Base-by-base conservation (phyloP, 2,329 filamentous ascomycete genomes). In the Alternaria angustiovoidea region DNA sequence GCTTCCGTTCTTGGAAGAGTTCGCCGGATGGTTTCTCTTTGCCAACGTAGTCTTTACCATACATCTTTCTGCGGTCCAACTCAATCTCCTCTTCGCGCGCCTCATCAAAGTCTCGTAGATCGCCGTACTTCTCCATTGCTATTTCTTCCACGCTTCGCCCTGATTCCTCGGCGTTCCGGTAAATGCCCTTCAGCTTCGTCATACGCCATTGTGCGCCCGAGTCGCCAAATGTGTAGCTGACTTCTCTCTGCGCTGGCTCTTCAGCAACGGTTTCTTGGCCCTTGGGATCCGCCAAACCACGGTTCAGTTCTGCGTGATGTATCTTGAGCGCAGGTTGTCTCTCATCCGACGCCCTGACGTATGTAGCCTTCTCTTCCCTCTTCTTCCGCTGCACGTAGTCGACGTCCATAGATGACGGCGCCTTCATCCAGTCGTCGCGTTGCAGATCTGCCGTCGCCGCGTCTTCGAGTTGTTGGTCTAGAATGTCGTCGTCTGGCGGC, bases 391-490 rank as follows among this genome's bases (percentile, higher is more conserved):
- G 86, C 51, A 93, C 85, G 75, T 96, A 97, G 74, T 98, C 94
- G 58, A 98, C 84, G 54, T 94, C 90, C 36, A 96, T 80, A 0
- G 90, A 88, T 0, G 91, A 92, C 0, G 94, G 93, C 0, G 90
- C 90, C 61, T 93, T 90, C 95, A 99, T 99, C 94, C 96, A 99
- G 0, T 91, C 87, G 77, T 98, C 95, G 64, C 96, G 88, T 67
- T 89, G 85, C 32, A 89, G 71, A 1, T 79, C 60, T 73, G 78
- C 66, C 63, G 70, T 64, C 18, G 73, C 72, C 20, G 77, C 67
- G 54, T 79, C 72, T 54, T 80, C 75, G 14, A 81, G 72, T 59
- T 79, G 75, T 34, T 79, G 72, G 54, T 83, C 81, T n/a, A 82
- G 65, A 6, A 77, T 73, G n/a, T 81, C 76, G 43, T 82, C 80